Conservation (phyloP, 148 eudicot species). For the Vaccinium macrocarpon region DNA sequence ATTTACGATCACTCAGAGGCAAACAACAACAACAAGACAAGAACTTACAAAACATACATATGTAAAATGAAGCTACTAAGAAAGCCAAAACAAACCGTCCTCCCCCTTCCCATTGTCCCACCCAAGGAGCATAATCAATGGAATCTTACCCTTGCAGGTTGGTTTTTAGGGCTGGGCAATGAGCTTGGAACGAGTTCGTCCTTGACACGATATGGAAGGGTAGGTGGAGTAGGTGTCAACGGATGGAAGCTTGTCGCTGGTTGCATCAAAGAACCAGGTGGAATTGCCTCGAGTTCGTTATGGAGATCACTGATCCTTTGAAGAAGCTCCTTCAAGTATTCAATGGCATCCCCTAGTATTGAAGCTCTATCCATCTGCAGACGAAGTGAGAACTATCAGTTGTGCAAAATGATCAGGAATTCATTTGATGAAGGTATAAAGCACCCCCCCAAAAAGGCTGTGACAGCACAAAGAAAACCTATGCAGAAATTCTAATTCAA, state of each 20-base stretch:
- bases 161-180: slow-evolving; percentile 71
- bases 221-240: slow-evolving; percentile 69
- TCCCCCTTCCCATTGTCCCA: background rate
- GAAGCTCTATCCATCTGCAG: slow-evolving; percentile 89
- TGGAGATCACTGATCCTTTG: slow-evolving; percentile 83
- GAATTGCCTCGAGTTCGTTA: slow-evolving; percentile 66
- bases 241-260: slow-evolving; percentile 60
- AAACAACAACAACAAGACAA: background rate
- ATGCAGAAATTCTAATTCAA: background rate
- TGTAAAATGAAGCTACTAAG: background rate
- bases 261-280: slow-evolving; percentile 49
- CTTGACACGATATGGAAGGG: slow-evolving; percentile 63
- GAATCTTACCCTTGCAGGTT: slow-evolving; percentile 65
- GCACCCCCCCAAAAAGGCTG: background rate
- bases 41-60: background rate
- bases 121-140: slow-evolving; percentile 1
- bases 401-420: background rate
- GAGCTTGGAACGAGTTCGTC: slow-evolving; percentile 76
- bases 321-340: slow-evolving; percentile 72
- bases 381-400: slow-evolving; percentile 8
- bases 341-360: slow-evolving; percentile 89
- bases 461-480: background rate
- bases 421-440: slow-evolving; percentile 1
- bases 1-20: background rate
- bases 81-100: background rate